phyloP scores from a whole-genome alignment of 257 asterid species.

The Cinchona pubescens region DNA sequence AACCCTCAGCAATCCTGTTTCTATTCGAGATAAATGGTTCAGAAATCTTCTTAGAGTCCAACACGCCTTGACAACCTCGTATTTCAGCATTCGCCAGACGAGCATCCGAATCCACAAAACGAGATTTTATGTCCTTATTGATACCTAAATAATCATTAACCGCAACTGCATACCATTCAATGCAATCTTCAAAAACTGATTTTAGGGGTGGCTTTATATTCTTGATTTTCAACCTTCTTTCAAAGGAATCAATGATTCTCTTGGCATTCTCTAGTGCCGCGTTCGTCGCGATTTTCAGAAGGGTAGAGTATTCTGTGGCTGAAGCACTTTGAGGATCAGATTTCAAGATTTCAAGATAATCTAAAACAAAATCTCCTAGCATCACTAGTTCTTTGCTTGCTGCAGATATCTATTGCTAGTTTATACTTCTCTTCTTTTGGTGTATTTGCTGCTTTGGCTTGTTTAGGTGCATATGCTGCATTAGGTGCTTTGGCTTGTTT shows the following conservation, averaged over 20 bases:
- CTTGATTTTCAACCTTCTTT: neutral
- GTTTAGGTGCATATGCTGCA: too few species aligned
- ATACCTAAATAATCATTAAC: neutral
- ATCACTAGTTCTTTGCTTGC: constrained; percentile 9
- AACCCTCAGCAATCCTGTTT: constrained; percentile 1
- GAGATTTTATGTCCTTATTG: neutral
- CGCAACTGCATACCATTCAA: constrained; percentile 1
- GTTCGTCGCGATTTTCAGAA: constrained; percentile 6
- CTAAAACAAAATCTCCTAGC: constrained; percentile 13
- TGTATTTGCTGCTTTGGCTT: neutral
- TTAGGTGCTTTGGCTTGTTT: too few species aligned
- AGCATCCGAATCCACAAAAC: neutral
- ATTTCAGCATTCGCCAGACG: constrained; percentile 2
- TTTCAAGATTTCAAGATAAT: constrained; percentile 7
- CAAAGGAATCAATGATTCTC: neutral
- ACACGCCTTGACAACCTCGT: constrained; percentile 3
- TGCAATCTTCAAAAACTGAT: constrained; percentile 10
- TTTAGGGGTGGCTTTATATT: neutral
- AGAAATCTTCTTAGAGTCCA: neutral
- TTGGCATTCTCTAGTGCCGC: constrained; percentile 12
- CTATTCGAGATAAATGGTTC: constrained; percentile 8
- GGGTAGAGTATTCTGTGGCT: neutral
- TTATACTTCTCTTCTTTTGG: neutral
- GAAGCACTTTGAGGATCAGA: constrained; percentile 2
- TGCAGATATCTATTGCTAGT: constrained; percentile 4